phyloP scores from a whole-genome alignment of 2,329 filamentous ascomycete species.

The Chaetomium sp. region DNA sequence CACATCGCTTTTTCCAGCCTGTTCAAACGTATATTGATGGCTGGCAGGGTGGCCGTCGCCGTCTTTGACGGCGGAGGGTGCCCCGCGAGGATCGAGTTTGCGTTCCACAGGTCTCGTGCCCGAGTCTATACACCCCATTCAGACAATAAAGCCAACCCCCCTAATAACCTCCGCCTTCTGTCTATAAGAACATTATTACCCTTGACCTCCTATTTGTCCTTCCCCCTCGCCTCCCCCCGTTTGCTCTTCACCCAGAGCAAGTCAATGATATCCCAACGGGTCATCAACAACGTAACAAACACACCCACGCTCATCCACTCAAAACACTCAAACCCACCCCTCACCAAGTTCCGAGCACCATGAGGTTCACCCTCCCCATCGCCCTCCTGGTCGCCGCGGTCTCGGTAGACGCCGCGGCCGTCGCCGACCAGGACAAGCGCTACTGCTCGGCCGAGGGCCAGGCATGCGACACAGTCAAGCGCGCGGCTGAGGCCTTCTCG shows the following conservation, averaged over 20 bases:
- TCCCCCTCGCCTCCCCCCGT: not conserved
- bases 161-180: constrained; percentile 20
- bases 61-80: constrained; percentile 14
- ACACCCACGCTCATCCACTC: constrained; percentile 14
- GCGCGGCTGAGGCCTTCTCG: constrained; percentile 42
- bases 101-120: constrained; percentile 5
- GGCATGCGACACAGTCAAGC: constrained; percentile 41
- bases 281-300: constrained; percentile 7
- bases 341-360: constrained; percentile 26
- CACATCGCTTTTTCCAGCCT: constrained; percentile 17
- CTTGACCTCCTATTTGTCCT: not conserved
- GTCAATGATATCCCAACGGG: constrained; percentile 13
- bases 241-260: constrained; percentile 16
- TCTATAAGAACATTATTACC: constrained; percentile 22
- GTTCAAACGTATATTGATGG: constrained; percentile 7
- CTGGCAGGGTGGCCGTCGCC: not conserved
- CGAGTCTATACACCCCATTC: constrained; percentile 16
- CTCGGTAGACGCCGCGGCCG: constrained; percentile 37
- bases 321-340: not conserved
- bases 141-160: constrained; percentile 25
- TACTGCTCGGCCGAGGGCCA: constrained; percentile 32
- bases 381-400: constrained; percentile 33
- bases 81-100: constrained; percentile 1
- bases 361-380: constrained; percentile 39
- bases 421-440: constrained; percentile 34